These are phyloP conservation scores for Aspergillus sp. DNA, from an alignment of 2,329 filamentous ascomycete species.

Conservation along the genomic window DNA sequence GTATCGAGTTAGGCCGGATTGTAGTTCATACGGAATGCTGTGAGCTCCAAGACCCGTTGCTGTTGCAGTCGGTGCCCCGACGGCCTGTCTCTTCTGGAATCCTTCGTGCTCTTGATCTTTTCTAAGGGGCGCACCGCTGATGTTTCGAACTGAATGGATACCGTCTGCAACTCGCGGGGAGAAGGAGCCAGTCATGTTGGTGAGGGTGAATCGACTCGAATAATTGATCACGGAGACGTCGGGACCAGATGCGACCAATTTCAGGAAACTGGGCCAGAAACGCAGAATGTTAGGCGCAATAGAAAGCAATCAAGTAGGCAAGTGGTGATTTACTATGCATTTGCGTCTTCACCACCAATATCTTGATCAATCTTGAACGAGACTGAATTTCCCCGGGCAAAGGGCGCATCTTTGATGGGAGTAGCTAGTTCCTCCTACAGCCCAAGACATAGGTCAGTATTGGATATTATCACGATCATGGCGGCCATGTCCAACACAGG, in stretches of 20 bases:
- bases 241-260: slow-evolving; percentile 50
- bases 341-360: slow-evolving; percentile 40
- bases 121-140: slow-evolving; percentile 14
- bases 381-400: slow-evolving; percentile 36
- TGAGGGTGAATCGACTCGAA: slow-evolving; percentile 58
- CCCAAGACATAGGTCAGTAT: background rate
- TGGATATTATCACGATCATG: background rate
- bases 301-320: background rate
- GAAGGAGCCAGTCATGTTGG: slow-evolving; percentile 58
- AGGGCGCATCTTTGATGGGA: slow-evolving; percentile 33
- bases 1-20: slow-evolving; percentile 51
- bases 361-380: slow-evolving; percentile 40
- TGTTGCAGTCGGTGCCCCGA: slow-evolving; percentile 4
- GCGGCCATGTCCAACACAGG: background rate
- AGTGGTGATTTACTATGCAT: slow-evolving; percentile 48
- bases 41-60: slow-evolving; percentile 10
- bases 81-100: slow-evolving; percentile 25
- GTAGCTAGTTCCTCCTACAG: slow-evolving; percentile 35
- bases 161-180: slow-evolving; percentile 27
- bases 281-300: background rate
- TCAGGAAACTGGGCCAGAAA: slow-evolving; percentile 45
- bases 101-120: slow-evolving; percentile 18
- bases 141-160: slow-evolving; percentile 31
- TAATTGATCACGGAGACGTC: slow-evolving; percentile 53
- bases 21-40: slow-evolving; percentile 48